phyloP scores from a whole-genome alignment of 225 moss, liverwort and hornwort genomes.

The Pleurozium schreberi region DNA sequence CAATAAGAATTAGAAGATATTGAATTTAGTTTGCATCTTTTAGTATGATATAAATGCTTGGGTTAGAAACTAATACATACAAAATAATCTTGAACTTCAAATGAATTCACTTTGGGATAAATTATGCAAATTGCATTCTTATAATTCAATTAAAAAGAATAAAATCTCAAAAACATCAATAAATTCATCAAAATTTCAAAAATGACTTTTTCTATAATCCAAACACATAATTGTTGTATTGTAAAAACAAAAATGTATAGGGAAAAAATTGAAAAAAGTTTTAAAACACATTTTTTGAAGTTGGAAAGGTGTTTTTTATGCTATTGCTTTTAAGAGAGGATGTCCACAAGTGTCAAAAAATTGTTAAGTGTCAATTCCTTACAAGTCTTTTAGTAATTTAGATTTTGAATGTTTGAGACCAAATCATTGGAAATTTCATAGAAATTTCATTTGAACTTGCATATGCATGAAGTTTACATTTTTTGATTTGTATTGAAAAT shows the following conservation, averaged over 20 bases:
- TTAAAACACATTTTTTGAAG: fast-evolving
- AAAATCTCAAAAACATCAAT: neutral
- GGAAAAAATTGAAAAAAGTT: no score
- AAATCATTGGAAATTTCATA: neutral
- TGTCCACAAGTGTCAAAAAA: neutral
- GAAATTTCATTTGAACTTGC: neutral
- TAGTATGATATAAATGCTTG: no score
- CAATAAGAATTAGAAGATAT: neutral
- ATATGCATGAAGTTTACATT: fast-evolving
- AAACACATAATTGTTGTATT: fast-evolving
- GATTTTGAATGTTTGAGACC: neutral
- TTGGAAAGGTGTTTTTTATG: neutral
- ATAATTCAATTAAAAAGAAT: neutral
- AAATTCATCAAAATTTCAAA: neutral
- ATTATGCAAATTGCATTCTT: neutral
- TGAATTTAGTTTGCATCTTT: neutral
- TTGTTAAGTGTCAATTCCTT: neutral
- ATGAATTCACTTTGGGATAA: neutral
- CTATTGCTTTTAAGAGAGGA: fast-evolving
- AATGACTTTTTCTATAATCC: neutral
- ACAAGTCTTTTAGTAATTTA: neutral
- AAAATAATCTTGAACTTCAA: neutral
- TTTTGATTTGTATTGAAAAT: neutral
- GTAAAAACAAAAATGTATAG: fast-evolving
- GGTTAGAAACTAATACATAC: fast-evolving